A percentile compares a stretch with the other conserved stretches of the same genome.
phyloP scores from a whole-genome alignment of 1,139 yeast genomes.

The Zhuliangozyma blackwelliae region DNA sequence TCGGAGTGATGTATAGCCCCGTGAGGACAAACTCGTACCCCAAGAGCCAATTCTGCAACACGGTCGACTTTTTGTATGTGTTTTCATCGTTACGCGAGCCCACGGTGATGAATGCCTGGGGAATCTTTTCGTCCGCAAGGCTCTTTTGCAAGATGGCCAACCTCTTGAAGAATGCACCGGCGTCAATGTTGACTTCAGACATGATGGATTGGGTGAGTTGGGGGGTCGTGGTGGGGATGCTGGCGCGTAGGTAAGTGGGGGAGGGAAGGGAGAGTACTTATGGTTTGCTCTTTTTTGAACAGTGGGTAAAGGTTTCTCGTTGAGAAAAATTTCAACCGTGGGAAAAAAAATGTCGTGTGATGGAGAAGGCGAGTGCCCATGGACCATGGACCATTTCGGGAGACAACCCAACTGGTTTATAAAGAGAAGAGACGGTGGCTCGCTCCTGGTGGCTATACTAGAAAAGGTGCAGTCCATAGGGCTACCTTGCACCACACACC shows the following conservation, averaged over 20 bases:
- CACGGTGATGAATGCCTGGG: constrained; percentile 61
- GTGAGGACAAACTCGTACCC: constrained; percentile 97
- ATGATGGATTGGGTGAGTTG: constrained; percentile 6
- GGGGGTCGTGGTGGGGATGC: background rate
- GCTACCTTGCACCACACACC: too few species aligned
- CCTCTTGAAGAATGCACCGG: constrained; percentile 36
- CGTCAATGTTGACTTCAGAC: constrained; percentile 39
- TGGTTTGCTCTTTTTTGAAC: background rate
- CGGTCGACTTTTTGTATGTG: constrained; percentile 86
- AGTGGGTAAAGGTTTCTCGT: too few species aligned
- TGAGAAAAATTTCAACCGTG: too few species aligned
- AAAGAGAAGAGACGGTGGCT: too few species aligned
- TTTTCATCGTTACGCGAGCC: constrained; percentile 86
- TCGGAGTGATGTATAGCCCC: constrained; percentile 59
- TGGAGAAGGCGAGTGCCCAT: too few species aligned
- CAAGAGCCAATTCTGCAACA: constrained; percentile 84
- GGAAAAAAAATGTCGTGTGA: too few species aligned
- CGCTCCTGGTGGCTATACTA: too few species aligned
- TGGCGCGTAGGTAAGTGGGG: background rate
- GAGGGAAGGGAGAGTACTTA: background rate
- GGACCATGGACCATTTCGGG: too few species aligned
- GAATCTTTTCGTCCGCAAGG: constrained; percentile 39
- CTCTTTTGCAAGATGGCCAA: constrained; percentile 38
- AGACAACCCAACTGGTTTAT: too few species aligned
- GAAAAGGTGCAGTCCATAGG: too few species aligned